Evolutionary conservation across 495 filamentous ascomycete genomes (phyloP), one percentile per base, ranked within the genome.

Genomic region (Talaromyces stipitatus): DNA sequence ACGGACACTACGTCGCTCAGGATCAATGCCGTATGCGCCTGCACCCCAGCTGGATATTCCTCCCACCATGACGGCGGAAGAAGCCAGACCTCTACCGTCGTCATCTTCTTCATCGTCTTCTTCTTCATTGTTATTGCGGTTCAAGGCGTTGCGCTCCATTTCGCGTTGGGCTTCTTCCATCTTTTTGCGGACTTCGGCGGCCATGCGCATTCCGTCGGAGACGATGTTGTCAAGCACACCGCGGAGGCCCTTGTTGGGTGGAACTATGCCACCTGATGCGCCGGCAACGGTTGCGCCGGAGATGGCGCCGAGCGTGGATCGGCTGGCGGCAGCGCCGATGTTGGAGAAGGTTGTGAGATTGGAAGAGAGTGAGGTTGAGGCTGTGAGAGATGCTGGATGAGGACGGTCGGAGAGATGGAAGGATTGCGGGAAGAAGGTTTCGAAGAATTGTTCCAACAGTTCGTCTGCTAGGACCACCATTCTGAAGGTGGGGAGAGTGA

Each of bases 381-480:
- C 66, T 28, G 67, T 68, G n/a, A 69, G 54, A 3, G 73, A 62
- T 10, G 70, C 69, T 11, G 74, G 68, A 53, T 70, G 66, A 9
- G 70, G 66, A 53, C 70, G 69, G 29, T 82, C 78, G 54, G 81
- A 78, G 18, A 90, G 80, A 50, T 75, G 79, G 75, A 90, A 88
- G n/a, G 83, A 87, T 60, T 82, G 82, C 0, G 84, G 79, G 73
- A 90, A 88, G 58, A 82, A 83, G 29, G 78, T 85, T 70, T 98
- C 94, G 68, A 98, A 98, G 71, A 98, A 98, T 62, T 90, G 85
- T 64, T 98, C 92, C 11, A 98, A 83, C 2, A 92, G 79, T 64
- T 98, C 94, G 68, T 98, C 94, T 57, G 94, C 94, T 20, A 98
- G 82, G 45, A 98, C 86, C 23, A 98, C 90, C 94, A 98, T 98